Evolutionary conservation across 441 rosid genomes (phyloP).

Genomic region (Pelargonium citronellum): DNA sequence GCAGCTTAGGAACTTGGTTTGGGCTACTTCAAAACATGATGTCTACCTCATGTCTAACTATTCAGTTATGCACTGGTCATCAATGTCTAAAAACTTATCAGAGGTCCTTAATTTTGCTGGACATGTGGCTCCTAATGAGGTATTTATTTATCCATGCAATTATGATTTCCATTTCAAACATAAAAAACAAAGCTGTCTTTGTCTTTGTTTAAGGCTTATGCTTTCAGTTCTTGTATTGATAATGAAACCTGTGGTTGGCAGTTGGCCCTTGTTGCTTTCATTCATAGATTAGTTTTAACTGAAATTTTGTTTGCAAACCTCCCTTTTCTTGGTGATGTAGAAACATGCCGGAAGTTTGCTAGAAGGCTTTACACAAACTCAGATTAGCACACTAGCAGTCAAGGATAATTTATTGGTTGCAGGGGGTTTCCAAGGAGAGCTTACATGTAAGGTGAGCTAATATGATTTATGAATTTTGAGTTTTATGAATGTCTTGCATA

Average conservation of each 20-base stretch:
- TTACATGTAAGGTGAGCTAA: conserved; percentile 31
- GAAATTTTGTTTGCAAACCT: no score
- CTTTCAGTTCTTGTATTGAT: no score
- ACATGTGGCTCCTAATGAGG: conserved; percentile 43
- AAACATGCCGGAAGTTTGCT: conserved; percentile 30
- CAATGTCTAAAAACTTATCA: conserved; percentile 30
- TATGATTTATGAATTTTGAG: background rate
- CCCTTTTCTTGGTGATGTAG: conserved; percentile 17
- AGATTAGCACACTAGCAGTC: conserved; percentile 34
- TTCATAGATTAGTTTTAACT: no score
- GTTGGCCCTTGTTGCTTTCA: no score
- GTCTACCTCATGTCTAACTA: conserved; percentile 40
- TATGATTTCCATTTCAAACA: background rate
- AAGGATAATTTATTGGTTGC: conserved; percentile 29
- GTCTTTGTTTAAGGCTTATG: no score
- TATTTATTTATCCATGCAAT: conserved; percentile 15
- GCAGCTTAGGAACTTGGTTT: conserved; percentile 43
- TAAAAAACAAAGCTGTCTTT: background rate
- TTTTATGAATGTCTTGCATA: no score
- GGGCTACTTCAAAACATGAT: conserved; percentile 24
- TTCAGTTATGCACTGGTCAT: conserved; percentile 44
- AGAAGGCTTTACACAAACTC: conserved; percentile 34
- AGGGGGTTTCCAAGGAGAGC: conserved; percentile 39
- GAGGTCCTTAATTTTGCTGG: conserved; percentile 43
- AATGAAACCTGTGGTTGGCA: no score